A percentile compares a stretch with the other conserved stretches of the same genome.
These are phyloP conservation scores for Penicillium digitatum DNA, from an alignment of 2,329 filamentous ascomycete species.

Conservation along the genomic window DNA sequence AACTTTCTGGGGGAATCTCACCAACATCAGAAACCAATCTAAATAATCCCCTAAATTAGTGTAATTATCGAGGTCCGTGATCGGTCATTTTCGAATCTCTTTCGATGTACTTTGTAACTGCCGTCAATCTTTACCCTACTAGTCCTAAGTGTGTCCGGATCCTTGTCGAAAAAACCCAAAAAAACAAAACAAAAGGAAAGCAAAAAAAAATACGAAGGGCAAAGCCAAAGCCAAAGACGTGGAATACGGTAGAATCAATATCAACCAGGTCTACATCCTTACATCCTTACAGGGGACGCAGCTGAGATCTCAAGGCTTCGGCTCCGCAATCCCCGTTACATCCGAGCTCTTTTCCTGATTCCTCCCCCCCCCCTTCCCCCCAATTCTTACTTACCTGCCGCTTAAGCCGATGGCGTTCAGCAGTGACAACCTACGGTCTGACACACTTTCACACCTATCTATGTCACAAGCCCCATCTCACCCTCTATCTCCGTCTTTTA, in stretches of 20 bases:
- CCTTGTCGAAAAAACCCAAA: neutral
- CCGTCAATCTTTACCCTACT: neutral
- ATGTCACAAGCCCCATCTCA: constrained; percentile 12
- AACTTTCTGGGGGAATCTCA: neutral
- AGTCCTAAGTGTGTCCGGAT: neutral
- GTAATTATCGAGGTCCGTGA: neutral
- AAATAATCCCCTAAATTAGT: neutral
- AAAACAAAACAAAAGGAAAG: too few species aligned
- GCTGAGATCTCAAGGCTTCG: constrained; percentile 5
- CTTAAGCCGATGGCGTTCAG: constrained; percentile 21
- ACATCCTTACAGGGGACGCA: constrained; percentile 8
- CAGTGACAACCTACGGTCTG: constrained; percentile 17
- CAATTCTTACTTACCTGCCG: constrained; percentile 20
- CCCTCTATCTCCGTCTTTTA: constrained; percentile 18
- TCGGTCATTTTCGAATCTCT: neutral
- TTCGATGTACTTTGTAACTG: too few species aligned
- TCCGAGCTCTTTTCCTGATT: constrained; percentile 23
- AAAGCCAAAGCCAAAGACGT: neutral
- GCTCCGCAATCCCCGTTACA: constrained; percentile 29
- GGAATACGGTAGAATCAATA: constrained; percentile 8
- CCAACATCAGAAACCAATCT: neutral
- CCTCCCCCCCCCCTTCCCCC: neutral
- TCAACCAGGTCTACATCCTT: neutral
- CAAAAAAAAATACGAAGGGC: neutral
- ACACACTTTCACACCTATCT: constrained; percentile 15